Conservation (phyloP, 2,329 filamentous ascomycete genomes). For the Cercospora citrullina region DNA sequence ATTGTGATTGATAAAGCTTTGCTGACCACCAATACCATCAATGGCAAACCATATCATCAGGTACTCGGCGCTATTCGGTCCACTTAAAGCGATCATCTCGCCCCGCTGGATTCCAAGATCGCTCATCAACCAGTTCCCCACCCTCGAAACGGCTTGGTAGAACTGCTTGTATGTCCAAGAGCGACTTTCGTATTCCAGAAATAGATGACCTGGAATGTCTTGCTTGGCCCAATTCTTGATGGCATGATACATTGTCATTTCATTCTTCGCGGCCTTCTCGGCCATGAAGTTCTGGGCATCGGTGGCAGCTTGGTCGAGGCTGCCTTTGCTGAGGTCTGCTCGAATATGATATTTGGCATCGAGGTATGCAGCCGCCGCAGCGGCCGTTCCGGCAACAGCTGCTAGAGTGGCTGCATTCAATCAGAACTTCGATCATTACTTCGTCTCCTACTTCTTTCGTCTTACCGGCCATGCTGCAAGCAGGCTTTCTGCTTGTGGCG, state of each 20-base stretch:
- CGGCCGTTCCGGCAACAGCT: constrained; percentile 32
- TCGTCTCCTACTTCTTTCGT: background rate
- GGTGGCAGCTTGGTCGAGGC: constrained; percentile 27
- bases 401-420: constrained; percentile 25
- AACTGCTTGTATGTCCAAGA: constrained; percentile 70
- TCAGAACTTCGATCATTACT: background rate
- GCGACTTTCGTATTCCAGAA: constrained; percentile 34
- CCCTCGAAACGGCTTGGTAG: constrained; percentile 67
- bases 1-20: constrained; percentile 40
- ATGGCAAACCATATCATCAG: constrained; percentile 49
- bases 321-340: constrained; percentile 56
- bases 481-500: background rate
- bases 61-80: constrained; percentile 40
- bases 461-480: constrained; percentile 13
- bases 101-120: constrained; percentile 45
- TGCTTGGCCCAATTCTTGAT: constrained; percentile 30
- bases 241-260: constrained; percentile 31
- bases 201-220: constrained; percentile 27
- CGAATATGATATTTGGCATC: constrained; percentile 68
- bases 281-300: constrained; percentile 30
- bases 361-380: constrained; percentile 54
- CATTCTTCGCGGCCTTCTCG: constrained; percentile 22
- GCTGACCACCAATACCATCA: constrained; percentile 55
- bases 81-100: constrained; percentile 39
- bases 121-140: constrained; percentile 71